phyloP scores from a whole-genome alignment of 805 yeast species.

The Saccharomyces paradoxus region DNA sequence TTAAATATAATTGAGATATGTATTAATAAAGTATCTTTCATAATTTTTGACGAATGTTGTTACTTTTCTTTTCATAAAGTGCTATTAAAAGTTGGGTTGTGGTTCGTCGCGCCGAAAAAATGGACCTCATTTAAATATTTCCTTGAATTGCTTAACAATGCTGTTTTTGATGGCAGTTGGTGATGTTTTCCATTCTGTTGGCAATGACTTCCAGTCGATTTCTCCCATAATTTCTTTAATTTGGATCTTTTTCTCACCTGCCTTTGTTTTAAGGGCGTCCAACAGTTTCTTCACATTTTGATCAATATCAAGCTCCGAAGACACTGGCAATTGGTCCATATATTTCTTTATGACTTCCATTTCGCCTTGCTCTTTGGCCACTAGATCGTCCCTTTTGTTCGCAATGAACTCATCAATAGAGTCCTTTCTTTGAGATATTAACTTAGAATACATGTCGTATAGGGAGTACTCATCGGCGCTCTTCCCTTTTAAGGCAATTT shows the following conservation, averaged over 20 bases:
- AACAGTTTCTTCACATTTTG: slow-evolving; percentile 25
- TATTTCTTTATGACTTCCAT: slow-evolving; percentile 36
- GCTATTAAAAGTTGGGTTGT: neutral
- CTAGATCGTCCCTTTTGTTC: slow-evolving; percentile 45
- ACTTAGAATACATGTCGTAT: slow-evolving; percentile 34
- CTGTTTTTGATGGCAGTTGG: slow-evolving; percentile 26
- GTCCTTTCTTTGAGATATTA: slow-evolving; percentile 42
- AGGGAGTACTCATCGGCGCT: slow-evolving; percentile 30
- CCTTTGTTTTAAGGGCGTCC: slow-evolving; percentile 11
- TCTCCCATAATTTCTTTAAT: slow-evolving; percentile 28
- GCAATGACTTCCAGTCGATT: slow-evolving; percentile 28
- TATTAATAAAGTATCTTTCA: neutral
- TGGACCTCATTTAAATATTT: slow-evolving; percentile 5
- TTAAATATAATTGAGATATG: neutral
- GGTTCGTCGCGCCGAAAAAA: neutral
- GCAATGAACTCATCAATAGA: slow-evolving; percentile 40
- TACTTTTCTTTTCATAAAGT: neutral
- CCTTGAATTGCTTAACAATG: slow-evolving; percentile 24
- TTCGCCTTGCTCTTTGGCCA: slow-evolving; percentile 44
- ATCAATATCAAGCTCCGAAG: slow-evolving; percentile 39
- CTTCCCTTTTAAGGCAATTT: slow-evolving; percentile 32
- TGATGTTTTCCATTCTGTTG: slow-evolving; percentile 34
- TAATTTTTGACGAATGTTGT: slow-evolving; percentile 2
- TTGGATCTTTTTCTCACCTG: slow-evolving; percentile 20
- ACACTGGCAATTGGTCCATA: slow-evolving; percentile 37